Evolutionary conservation across 768 basidiomycete species (phyloP), one percentile per base, ranked within the genome.

Genomic region (Tulasnella sp.): DNA sequence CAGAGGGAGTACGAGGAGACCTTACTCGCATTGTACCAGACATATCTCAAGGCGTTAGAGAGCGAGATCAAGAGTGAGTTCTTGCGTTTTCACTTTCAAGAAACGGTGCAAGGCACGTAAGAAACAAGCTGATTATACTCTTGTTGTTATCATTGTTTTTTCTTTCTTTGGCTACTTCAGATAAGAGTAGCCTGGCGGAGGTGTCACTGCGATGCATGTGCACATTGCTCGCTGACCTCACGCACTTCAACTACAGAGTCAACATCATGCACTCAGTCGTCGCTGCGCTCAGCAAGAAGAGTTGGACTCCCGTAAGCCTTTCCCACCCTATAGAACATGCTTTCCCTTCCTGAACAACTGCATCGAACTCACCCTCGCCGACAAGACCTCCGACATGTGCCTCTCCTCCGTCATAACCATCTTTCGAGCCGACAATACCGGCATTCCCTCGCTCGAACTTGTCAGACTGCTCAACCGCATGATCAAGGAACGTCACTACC

Each of bases 1-100:
- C 85, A 87, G 64, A 80, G 96, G 63, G 96, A 98, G 67, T 98
- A 86, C 80, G 96, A 99, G 68, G 92, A 98, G 70, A 88, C 93
- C 24, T 76, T 99, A 57, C 85, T 98, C 31, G 71, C 76, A 55
- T 81, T 84, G 22, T 99, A 99, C 71, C 92, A 96, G 72, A 75
- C 77, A 19, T 98, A 92, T 73, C 78, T 99, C 63, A 86, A 84
- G 54, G 75, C 80, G 45, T 77, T 97, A 42, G 93, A 98, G 72
- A 70, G 73, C 27, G 94, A 96, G 72, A 71, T 96, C 64, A 94
- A 92, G 80, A 80, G 92, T 88, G 63, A 53, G 73, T 22, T 10
- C 25, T 30, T n/a, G n/a, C n/a, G n/a, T n/a, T n/a, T n/a, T n/a
- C n/a, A n/a, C n/a, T n/a, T n/a, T n/a, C n/a, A n/a, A n/a, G n/a